Evolutionary conservation across 164 flowering plant species (phyloP), one percentile per base, ranked within the genome.

Genomic region (Vitis rupestris): DNA sequence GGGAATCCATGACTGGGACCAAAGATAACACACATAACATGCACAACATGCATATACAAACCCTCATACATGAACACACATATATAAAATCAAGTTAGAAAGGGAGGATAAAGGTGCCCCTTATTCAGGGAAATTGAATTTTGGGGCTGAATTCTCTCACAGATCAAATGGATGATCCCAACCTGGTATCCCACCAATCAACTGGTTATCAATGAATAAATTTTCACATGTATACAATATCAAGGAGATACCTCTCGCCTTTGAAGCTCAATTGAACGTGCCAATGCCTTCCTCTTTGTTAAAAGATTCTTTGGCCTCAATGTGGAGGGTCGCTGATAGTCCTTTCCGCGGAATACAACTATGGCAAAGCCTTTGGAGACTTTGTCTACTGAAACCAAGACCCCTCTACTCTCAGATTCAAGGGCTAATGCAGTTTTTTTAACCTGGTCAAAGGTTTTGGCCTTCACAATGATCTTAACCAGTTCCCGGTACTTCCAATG

Each of bases 401-500:
- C 77, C 44, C 99, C 99, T 10, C 98, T 94, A 74, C 99, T 95
- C 83, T 95, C 99, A 50, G 92, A 86, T 78, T 93, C 99, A 68
- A 95, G 89, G 0, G 97, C 73, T 64, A 90, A 63, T 14, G 97
- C 99, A 76, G 89, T 70, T 12, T 80, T 83, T 74, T 84, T 90
- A 13, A 90, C 99, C 63, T 86, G 83, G 50, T 88, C 90, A 75
- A 95, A 85, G 67, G 72, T 76, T 74, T 81, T 88, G 62, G 86
- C 93, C 69, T 90, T 90, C 66, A 86, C 78, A 50, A 90, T 69
- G 70, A 95, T 82, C 77, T 91, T 93, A 31, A 95, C 91, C 70
- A 95, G 79, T 70, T 95, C 99, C 53, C 99, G 78, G 70, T 93
- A 95, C 73, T 95, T 95, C 99, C 99, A 95, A 69, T 95, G 98